A percentile compares a stretch with the other conserved stretches of the same genome.
These are phyloP conservation scores for Metschnikowia henanensis DNA, from an alignment of 805 yeast genomes.

Conservation along the genomic window DNA sequence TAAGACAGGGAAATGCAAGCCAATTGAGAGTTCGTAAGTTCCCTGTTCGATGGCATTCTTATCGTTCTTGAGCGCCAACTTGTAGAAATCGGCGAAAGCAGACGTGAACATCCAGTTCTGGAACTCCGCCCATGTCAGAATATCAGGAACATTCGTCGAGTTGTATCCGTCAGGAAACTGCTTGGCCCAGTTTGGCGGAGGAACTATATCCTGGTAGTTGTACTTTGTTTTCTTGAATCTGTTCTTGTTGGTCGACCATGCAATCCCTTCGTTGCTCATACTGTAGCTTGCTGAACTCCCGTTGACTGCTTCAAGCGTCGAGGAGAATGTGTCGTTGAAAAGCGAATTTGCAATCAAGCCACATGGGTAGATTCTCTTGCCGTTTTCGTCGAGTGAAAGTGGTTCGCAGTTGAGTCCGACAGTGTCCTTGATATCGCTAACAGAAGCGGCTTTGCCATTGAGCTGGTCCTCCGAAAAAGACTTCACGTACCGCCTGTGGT, in stretches of 20 bases:
- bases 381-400: conserved; percentile 34
- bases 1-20: conserved; percentile 77
- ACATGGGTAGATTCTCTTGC: conserved; percentile 70
- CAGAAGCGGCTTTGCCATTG: conserved; percentile 39
- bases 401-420: conserved; percentile 49
- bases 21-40: conserved; percentile 61
- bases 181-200: conserved; percentile 49
- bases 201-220: conserved; percentile 36
- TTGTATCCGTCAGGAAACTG: conserved; percentile 44
- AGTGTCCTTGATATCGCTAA: conserved; percentile 34
- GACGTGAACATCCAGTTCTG: conserved; percentile 49
- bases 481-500: conserved; percentile 45
- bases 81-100: conserved; percentile 42
- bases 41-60: conserved; percentile 55
- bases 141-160: conserved; percentile 43
- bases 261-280: conserved; percentile 40
- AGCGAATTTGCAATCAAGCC: conserved; percentile 81
- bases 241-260: conserved; percentile 40
- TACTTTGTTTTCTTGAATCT: conserved; percentile 44
- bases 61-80: conserved; percentile 61
- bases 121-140: conserved; percentile 43
- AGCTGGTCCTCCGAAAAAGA: conserved; percentile 46
- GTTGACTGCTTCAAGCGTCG: conserved; percentile 36
- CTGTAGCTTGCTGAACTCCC: conserved; percentile 32
- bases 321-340: conserved; percentile 67